Evolutionary conservation across 1,284 basidiomycete genomes (phyloP).

Genomic region (Cronartium quercuum): DNA sequence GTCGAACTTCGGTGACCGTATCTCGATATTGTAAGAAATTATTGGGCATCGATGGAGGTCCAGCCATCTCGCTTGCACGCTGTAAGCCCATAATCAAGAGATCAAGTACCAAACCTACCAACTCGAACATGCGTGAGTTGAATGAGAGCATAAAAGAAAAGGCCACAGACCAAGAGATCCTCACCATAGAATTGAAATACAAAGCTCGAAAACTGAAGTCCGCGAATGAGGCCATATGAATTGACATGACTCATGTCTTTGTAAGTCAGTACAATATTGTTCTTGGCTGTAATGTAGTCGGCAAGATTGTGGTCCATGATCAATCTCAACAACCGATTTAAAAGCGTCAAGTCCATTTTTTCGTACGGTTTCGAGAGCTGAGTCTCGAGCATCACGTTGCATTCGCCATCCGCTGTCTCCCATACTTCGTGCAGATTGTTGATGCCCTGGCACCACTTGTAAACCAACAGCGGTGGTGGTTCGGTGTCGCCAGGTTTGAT

Average conservation of each 20-base stretch:
- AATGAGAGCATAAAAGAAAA: slow-evolving; percentile 63
- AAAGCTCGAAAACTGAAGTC: slow-evolving; percentile 90
- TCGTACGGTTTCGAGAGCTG: slow-evolving; percentile 92
- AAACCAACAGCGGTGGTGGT: slow-evolving; percentile 88
- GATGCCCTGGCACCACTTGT: slow-evolving; percentile 94
- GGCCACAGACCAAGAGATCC: not conserved
- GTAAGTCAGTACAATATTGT: slow-evolving; percentile 87
- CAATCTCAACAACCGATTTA: slow-evolving; percentile 84
- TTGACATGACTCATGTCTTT: slow-evolving; percentile 81
- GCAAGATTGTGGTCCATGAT: slow-evolving; percentile 96
- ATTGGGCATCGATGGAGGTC: slow-evolving; percentile 88
- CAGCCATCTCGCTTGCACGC: slow-evolving; percentile 92
- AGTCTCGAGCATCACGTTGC: slow-evolving; percentile 95
- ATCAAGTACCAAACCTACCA: slow-evolving; percentile 55
- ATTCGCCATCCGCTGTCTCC: slow-evolving; percentile 94
- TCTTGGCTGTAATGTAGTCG: slow-evolving; percentile 96
- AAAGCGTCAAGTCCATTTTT: slow-evolving; percentile 88
- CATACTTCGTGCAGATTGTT: slow-evolving; percentile 90
- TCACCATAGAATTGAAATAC: slow-evolving; percentile 91
- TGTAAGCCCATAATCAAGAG: slow-evolving; percentile 86
- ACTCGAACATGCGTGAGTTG: slow-evolving; percentile 36
- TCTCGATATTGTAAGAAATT: slow-evolving; percentile 94
- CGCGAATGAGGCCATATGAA: slow-evolving; percentile 84
- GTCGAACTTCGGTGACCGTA: slow-evolving; percentile 81
- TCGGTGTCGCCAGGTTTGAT: slow-evolving; percentile 96